Evolutionary conservation across 768 basidiomycete genomes (phyloP), one percentile per base, ranked within the genome.

Genomic region (Suillus brevipes): DNA sequence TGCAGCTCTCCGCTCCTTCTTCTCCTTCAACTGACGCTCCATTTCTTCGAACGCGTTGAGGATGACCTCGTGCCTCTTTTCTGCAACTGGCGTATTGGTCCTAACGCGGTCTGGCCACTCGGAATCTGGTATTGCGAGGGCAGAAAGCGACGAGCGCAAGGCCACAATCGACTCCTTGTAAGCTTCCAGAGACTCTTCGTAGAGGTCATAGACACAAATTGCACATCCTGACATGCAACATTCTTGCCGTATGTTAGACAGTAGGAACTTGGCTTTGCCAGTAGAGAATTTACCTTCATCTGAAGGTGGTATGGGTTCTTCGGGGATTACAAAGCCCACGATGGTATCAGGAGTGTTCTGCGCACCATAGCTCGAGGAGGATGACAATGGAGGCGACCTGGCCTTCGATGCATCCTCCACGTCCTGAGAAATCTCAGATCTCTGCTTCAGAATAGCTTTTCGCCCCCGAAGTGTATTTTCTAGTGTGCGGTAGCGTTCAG

Each of bases 201-300:
- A 94, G 31, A 95, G 75, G 69, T 94, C 93, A 77, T 96, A 92
- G 9, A 96, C 90, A 74, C 95, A 96, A n/a, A 95, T 77, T 0
- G 94, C 91, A 72, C 95, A 97, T 37, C 92, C 92, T 3, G 93
- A 94, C 94, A 96, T 96, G 80, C 94, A 97, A 75, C 94, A 95
- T 76, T 95, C 94, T 95, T 68, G 12, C 16, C 61, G 20, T 47
- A 25, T 45, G 45, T 45, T 52, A 61, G 38, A 37, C 52, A 28
- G n/a, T 42, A 20, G 64, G 28, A 60, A 36, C 5, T 45, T 23
- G 3, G n/a, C 9, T 36, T 16, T 34, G 59, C n/a, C n/a, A n/a
- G 50, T 28, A 38, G 12, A 65, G 5, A 2, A 65, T 84, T 31
- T 67, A 89, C 91, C 91, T 72, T 93, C 91, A 56, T 87, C 80